A percentile compares a stretch with the other conserved stretches of the same genome.
Conservation (phyloP, 805 yeast species). For the Scheffersomyces stipitis region DNA sequence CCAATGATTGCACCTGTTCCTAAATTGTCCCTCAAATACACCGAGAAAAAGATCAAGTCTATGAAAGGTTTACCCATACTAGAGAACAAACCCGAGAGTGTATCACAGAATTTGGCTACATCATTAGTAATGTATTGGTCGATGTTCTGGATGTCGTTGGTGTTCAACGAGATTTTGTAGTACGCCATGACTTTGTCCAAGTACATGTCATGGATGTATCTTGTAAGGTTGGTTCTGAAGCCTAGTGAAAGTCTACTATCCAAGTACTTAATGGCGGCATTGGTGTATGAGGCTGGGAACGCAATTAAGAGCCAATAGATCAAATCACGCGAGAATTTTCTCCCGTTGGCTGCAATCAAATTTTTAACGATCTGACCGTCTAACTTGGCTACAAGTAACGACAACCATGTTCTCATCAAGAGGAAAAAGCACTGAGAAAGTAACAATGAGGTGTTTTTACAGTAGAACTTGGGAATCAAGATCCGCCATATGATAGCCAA, state of each 20-base stretch:
- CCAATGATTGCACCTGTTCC: conserved; percentile 87
- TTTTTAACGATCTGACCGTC: conserved; percentile 93
- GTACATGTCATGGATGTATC: conserved; percentile 89
- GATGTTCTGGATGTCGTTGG: conserved; percentile 57
- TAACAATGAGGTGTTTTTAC: conserved; percentile 65
- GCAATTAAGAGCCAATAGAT: conserved; percentile 88
- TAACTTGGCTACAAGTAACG: conserved; percentile 78
- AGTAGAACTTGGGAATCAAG: conserved; percentile 70
- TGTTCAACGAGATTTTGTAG: conserved; percentile 72
- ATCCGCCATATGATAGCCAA: conserved; percentile 75
- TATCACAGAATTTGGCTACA: conserved; percentile 73
- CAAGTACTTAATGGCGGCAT: conserved; percentile 81
- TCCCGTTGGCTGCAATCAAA: conserved; percentile 77
- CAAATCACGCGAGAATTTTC: conserved; percentile 72
- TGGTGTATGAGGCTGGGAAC: conserved; percentile 89
- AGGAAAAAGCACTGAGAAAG: conserved; percentile 72
- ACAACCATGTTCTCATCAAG: conserved; percentile 81
- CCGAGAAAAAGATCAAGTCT: conserved; percentile 79
- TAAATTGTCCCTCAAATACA: conserved; percentile 78
- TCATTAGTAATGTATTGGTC: conserved; percentile 89
- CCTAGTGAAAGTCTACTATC: conserved; percentile 75
- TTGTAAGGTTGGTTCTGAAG: conserved; percentile 77
- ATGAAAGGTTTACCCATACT: conserved; percentile 89
- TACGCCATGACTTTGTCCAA: conserved; percentile 78
- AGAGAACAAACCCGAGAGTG: conserved; percentile 80